Evolutionary conservation across 768 basidiomycete species (phyloP).

Genomic region (Lactarius tabidus): DNA sequence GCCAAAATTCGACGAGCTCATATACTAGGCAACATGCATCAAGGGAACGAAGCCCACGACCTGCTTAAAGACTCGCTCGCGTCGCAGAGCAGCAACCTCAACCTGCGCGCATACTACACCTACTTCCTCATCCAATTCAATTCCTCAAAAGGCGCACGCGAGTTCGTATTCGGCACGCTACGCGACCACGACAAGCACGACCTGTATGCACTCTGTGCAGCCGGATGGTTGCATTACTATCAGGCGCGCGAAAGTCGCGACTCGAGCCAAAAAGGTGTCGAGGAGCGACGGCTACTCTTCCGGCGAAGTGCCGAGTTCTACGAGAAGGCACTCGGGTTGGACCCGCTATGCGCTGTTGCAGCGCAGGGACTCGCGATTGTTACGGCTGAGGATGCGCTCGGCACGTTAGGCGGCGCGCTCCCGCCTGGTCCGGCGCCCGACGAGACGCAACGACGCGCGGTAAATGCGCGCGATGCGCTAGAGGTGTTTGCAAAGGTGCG

Average conservation of each 20-base stretch:
- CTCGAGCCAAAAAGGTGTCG: slow-evolving; percentile 45
- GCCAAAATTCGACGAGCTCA: slow-evolving; percentile 92
- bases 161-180: slow-evolving; percentile 86
- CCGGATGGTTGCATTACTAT: slow-evolving; percentile 82
- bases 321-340: slow-evolving; percentile 82
- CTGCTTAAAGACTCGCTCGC: slow-evolving; percentile 85
- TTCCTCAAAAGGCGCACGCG: slow-evolving; percentile 66
- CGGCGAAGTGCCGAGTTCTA: slow-evolving; percentile 85
- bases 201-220: slow-evolving; percentile 85
- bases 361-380: slow-evolving; percentile 95
- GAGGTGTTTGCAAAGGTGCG: slow-evolving; percentile 88
- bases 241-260: slow-evolving; percentile 84
- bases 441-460: slow-evolving; percentile 59
- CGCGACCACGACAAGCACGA: slow-evolving; percentile 86
- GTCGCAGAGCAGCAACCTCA: slow-evolving; percentile 72
- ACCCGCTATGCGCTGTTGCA: slow-evolving; percentile 84
- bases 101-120: slow-evolving; percentile 90
- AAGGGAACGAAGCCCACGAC: slow-evolving; percentile 78
- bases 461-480: slow-evolving; percentile 82
- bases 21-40: slow-evolving; percentile 65
- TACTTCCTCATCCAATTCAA: slow-evolving; percentile 85
- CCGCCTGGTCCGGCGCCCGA: slow-evolving; percentile 47
- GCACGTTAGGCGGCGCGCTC: slow-evolving; percentile 53
- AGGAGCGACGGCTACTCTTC: slow-evolving; percentile 76
- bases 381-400: slow-evolving; percentile 87